phyloP scores from a whole-genome alignment of 305 asterid genomes.

The Fraxinus floribunda region DNA sequence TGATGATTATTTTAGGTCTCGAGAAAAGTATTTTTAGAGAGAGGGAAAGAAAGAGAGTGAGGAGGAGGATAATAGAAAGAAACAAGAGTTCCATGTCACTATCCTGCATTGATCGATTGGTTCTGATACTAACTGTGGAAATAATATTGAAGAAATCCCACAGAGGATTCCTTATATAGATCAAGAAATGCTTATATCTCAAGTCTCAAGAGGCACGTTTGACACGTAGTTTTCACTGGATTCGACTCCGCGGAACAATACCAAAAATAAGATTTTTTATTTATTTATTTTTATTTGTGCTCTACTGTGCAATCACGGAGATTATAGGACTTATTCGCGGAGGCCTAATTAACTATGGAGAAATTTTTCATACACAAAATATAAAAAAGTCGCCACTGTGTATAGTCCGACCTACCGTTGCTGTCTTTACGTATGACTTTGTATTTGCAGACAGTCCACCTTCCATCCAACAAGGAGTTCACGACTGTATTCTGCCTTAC shows the following conservation, averaged over 20 bases:
- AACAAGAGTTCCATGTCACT: constrained; percentile 20
- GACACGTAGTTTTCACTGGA: background rate
- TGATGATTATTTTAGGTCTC: background rate
- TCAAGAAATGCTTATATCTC: background rate
- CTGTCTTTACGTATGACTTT: background rate
- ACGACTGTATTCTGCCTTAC: background rate
- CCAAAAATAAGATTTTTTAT: too few relatives aligned
- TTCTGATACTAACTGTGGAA: background rate
- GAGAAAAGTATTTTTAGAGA: constrained; percentile 3
- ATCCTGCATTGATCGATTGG: background rate
- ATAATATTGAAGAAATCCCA: too few relatives aligned
- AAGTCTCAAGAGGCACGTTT: background rate
- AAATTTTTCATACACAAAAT: background rate
- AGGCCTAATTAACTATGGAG: background rate
- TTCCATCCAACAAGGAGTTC: background rate
- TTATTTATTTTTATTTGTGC: background rate
- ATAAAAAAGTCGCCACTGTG: background rate
- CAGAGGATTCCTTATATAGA: background rate
- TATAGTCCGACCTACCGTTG: background rate
- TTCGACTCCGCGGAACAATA: background rate
- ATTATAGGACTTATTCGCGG: background rate
- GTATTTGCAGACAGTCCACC: background rate
- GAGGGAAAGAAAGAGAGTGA: background rate
- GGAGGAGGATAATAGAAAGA: constrained; percentile 13
- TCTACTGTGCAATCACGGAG: background rate